Evolutionary conservation across 495 filamentous ascomycete species (phyloP).

Genomic region (Annulohypoxylon maeteangense): DNA sequence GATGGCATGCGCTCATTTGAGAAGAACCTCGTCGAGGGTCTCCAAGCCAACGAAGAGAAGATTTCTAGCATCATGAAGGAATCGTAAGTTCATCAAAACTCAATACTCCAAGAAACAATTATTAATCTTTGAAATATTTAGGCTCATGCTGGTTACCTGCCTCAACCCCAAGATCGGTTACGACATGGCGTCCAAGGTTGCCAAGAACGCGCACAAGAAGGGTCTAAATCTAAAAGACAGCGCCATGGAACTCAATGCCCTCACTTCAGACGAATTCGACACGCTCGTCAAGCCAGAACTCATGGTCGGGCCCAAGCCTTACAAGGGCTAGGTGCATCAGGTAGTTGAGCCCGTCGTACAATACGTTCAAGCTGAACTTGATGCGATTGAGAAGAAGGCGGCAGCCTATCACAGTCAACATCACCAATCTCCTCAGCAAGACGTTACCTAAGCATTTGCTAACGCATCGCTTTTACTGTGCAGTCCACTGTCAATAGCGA

Average conservation of each 20-base stretch:
- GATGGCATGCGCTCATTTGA: conserved; percentile 96
- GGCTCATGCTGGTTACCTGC: conserved; percentile 98
- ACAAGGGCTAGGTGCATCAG: conserved; percentile 52
- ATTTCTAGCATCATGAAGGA: conserved; percentile 90
- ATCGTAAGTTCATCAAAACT: conserved; percentile 58
- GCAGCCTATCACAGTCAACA: conserved; percentile 23
- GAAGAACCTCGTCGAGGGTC: conserved; percentile 87
- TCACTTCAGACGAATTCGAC: conserved; percentile 93
- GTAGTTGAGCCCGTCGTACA: conserved; percentile 42
- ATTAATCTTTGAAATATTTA: conserved; percentile 48
- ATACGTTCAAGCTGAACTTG: conserved; percentile 38
- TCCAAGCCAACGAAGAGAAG: conserved; percentile 91
- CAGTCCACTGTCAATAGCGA: conserved; percentile 3
- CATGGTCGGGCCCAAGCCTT: conserved; percentile 86
- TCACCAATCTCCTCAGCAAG: conserved; percentile 20
- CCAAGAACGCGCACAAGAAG: conserved; percentile 99
- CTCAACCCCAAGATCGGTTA: conserved; percentile 99
- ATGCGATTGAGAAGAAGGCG: conserved; percentile 36
- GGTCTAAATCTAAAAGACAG: conserved; percentile 90
- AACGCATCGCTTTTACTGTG: too few relatives aligned
- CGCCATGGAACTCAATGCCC: conserved; percentile 90
- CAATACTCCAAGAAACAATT: not conserved
- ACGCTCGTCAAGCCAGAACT: conserved; percentile 91
- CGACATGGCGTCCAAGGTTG: conserved; percentile 97
- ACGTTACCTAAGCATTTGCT: not conserved